A percentile compares a stretch with the other conserved stretches of the same genome.
Evolutionary conservation across 2,329 filamentous ascomycete species (phyloP).

Genomic region (Trichoderma lentiforme): DNA sequence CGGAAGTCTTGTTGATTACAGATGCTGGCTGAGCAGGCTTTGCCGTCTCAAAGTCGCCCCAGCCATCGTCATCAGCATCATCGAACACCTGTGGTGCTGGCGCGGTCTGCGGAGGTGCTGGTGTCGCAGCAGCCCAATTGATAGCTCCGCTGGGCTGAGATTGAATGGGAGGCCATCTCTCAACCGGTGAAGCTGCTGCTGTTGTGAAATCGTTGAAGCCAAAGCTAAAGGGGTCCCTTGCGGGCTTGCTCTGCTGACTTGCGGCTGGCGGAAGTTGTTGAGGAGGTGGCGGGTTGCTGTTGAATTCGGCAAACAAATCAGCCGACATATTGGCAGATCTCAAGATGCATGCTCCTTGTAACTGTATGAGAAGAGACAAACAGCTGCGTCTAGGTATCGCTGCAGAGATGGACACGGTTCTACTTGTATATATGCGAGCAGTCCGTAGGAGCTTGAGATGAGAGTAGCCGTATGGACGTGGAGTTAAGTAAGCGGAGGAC

Average conservation of each 20-base stretch:
- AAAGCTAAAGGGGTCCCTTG: slow-evolving; percentile 29
- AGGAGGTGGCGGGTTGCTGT: slow-evolving; percentile 30
- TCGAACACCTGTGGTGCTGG: slow-evolving; percentile 5
- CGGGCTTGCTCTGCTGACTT: slow-evolving; percentile 17
- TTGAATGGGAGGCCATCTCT: slow-evolving; percentile 34
- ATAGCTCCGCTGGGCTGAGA: slow-evolving; percentile 23
- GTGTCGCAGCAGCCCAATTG: slow-evolving; percentile 20
- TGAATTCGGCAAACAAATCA: slow-evolving; percentile 61
- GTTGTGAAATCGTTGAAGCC: slow-evolving; percentile 20
- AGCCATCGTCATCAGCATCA: slow-evolving; percentile 50
- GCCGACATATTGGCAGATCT: slow-evolving; percentile 51
- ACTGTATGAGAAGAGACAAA: background rate
- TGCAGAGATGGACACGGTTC: background rate
- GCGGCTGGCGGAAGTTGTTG: slow-evolving; percentile 15
- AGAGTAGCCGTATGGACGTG: background rate
- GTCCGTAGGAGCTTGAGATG: background rate
- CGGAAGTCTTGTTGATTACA: background rate
- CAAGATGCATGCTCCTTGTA: background rate
- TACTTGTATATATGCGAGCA: background rate
- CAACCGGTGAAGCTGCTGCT: slow-evolving; percentile 22
- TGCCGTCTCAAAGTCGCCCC: slow-evolving; percentile 66
- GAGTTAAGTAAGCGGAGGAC: background rate
- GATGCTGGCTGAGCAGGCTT: slow-evolving; percentile 28
- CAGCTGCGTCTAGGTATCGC: background rate
- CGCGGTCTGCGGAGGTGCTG: slow-evolving; percentile 11